Evolutionary conservation across 371 early-diverging fungal species (phyloP), one percentile per base, ranked within the genome.

Genomic region (Mortierella sp.): DNA sequence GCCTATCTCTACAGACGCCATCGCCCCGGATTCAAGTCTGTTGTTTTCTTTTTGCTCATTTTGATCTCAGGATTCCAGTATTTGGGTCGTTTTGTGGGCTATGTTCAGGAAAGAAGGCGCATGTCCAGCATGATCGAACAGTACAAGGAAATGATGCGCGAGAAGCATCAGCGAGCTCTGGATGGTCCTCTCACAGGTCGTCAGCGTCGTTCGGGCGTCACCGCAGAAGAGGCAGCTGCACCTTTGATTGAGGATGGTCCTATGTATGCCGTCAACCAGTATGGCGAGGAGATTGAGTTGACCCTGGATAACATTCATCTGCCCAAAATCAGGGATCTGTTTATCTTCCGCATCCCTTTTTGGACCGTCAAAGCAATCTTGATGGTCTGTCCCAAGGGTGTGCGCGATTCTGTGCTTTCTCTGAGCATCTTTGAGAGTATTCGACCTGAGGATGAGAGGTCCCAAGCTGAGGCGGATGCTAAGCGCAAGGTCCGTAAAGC

Each of bases 1-100:
- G 94, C 90, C 5, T 94, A 94, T 58, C 79, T 89, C 21, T 94
- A 94, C 69, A 79, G 86, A 28, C 87, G 94, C 39, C 91, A 89
- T 80, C 83, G 93, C 23, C 94, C 94, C 16, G 93, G 93, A n/a
- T 74, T 93, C n/a, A 82, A 82, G 5, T 59, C 82, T 2, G 94
- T 91, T 3, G 6, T 85, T 2, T 69, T 84, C 18, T 86, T 91
- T 6, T 71, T 94, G 55, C 31, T 80, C 13, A 8, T 87, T 19
- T 72, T 93, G 64, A 74, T 58, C 16, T 85, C 86, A 19, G 83
- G 80, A 14, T 81, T 92, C 81, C 93, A 94, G 71, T 90, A 90
- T 59, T 39, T 93, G 56, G 88, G 84, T 31, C 81, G 81, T 41
- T 83, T 83, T 64, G 80, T 93, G 58, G 84, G 87, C 59, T 91